phyloP scores from a whole-genome alignment of 2,329 filamentous ascomycete genomes.

The Emmonsiellopsis sp. region DNA sequence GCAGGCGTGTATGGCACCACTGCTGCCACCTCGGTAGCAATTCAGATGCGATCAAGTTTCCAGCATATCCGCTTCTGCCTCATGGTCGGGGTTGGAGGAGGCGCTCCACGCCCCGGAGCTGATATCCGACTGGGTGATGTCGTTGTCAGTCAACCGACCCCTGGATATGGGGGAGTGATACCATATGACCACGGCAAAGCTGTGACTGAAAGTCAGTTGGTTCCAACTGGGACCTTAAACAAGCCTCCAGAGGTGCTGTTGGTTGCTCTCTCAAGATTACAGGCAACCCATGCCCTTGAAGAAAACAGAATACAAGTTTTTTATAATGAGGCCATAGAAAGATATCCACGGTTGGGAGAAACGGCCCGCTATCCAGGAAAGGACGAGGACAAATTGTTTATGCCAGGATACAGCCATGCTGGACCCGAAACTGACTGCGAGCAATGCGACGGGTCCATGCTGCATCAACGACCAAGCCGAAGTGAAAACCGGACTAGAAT shows the following conservation, averaged over 20 bases:
- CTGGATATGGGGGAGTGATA: slow-evolving; percentile 5
- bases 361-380: neutral
- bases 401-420: neutral
- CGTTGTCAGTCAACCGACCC: slow-evolving; percentile 10
- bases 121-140: slow-evolving; percentile 16
- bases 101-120: slow-evolving; percentile 6
- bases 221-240: neutral
- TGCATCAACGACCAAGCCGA: neutral
- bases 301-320: neutral
- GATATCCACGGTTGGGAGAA: neutral
- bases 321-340: neutral
- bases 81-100: slow-evolving; percentile 15
- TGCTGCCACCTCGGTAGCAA: slow-evolving; percentile 7
- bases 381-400: neutral
- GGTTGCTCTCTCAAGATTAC: neutral
- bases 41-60: slow-evolving; percentile 10
- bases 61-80: slow-evolving; percentile 10
- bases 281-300: neutral
- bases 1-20: slow-evolving; percentile 7
- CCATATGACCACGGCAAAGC: slow-evolving; percentile 11
- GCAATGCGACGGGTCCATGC: neutral
- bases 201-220: neutral
- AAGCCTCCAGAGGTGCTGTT: neutral
- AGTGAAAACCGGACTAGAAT: slow-evolving; percentile 1
- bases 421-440: neutral